phyloP scores from a whole-genome alignment of 768 basidiomycete species.

The Pleurotus pulmonarius region DNA sequence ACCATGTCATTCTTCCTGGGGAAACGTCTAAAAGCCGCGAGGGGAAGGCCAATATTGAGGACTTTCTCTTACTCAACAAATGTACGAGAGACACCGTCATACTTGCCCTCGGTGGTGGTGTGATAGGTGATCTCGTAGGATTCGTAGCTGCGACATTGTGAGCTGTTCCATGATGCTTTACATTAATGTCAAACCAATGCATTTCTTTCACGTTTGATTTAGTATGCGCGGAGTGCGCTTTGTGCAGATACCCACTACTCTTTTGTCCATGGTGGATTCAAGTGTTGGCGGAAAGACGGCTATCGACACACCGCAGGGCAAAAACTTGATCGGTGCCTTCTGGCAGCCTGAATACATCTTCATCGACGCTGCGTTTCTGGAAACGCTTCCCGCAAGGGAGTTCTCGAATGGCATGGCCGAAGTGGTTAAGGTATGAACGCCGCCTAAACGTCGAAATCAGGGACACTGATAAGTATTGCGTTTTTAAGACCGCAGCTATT shows the following conservation, averaged over 20 bases:
- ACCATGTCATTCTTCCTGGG: slow-evolving; percentile 80
- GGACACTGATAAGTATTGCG: not conserved
- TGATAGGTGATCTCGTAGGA: slow-evolving; percentile 94
- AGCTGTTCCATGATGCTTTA: slow-evolving; percentile 7
- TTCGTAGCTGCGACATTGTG: slow-evolving; percentile 97
- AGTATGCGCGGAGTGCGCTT: slow-evolving; percentile 98
- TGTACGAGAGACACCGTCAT: slow-evolving; percentile 94
- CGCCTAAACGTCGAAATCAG: too few relatives aligned
- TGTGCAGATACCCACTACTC: slow-evolving; percentile 93
- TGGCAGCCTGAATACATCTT: slow-evolving; percentile 98
- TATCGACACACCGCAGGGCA: slow-evolving; percentile 97
- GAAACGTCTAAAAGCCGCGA: slow-evolving; percentile 90
- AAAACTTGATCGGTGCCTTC: slow-evolving; percentile 98
- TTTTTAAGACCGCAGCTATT: slow-evolving; percentile 94
- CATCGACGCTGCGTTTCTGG: slow-evolving; percentile 94
- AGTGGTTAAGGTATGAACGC: slow-evolving; percentile 78
- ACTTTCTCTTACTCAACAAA: slow-evolving; percentile 81
- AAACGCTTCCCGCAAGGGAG: slow-evolving; percentile 87
- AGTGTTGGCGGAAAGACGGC: slow-evolving; percentile 98
- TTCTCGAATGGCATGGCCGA: slow-evolving; percentile 99
- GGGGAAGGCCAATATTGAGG: slow-evolving; percentile 91
- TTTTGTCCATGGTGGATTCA: slow-evolving; percentile 98
- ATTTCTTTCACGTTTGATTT: slow-evolving; percentile 8
- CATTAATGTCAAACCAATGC: slow-evolving; percentile 1
- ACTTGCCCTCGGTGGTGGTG: slow-evolving; percentile 92